These are phyloP conservation scores for Basidiobolus meristosporus DNA, from an alignment of 371 early-diverging fungal genomes.

Conservation along the genomic window DNA sequence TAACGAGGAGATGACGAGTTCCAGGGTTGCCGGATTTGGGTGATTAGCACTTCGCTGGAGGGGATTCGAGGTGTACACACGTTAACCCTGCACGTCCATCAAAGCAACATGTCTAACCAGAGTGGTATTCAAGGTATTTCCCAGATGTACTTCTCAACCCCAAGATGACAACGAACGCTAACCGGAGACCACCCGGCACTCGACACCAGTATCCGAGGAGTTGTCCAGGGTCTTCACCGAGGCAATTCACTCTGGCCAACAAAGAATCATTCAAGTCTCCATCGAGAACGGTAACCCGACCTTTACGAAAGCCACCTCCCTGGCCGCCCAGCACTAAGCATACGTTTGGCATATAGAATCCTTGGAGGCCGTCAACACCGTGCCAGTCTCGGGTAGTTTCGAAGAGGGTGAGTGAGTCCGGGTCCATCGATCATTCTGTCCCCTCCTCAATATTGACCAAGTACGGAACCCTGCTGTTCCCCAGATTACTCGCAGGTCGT, in stretches of 20 bases:
- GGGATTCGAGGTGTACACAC: too few relatives aligned
- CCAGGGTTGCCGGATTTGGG: too few relatives aligned
- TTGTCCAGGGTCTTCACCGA: constrained; percentile 1
- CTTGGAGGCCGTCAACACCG: constrained; percentile 1
- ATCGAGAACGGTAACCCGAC: constrained; percentile 2
- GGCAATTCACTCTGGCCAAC: not conserved
- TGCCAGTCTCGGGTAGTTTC: not conserved
- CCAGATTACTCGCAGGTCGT: constrained; percentile 27
- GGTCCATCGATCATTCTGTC: too few relatives aligned
- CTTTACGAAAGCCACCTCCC: not conserved
- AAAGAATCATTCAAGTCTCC: constrained; percentile 4
- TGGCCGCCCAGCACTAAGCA: not conserved
- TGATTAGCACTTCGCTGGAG: too few relatives aligned
- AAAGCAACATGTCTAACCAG: constrained; percentile 4
- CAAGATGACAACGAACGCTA: not conserved
- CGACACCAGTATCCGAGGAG: constrained; percentile 4
- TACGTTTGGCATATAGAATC: constrained; percentile 1
- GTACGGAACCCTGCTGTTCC: not conserved
- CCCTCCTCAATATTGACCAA: not conserved
- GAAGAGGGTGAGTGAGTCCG: not conserved
- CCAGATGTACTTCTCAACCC: not conserved
- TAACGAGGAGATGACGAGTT: too few relatives aligned
- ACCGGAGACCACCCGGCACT: constrained; percentile 5
- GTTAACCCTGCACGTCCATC: too few relatives aligned
- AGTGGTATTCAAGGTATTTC: constrained; percentile 4